A percentile compares a stretch with the other conserved stretches of the same genome.
These are phyloP conservation scores for Populus trichocarpa DNA, from an alignment of 441 rosid genomes.

Conservation along the genomic window DNA sequence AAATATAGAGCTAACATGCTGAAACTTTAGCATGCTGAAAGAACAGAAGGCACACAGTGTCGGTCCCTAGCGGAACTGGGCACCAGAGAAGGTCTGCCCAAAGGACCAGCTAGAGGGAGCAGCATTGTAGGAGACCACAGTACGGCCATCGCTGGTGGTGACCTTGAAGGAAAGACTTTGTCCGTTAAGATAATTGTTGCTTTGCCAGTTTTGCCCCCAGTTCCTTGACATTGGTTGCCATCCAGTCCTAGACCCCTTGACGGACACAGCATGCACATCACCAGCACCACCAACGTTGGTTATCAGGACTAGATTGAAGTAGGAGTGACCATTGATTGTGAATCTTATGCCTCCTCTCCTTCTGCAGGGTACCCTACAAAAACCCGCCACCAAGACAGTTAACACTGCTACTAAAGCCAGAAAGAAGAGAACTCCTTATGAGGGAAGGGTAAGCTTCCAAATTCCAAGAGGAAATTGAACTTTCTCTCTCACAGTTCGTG, in stretches of 20 bases:
- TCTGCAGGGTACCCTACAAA: slow-evolving; percentile 37
- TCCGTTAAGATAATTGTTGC: slow-evolving; percentile 42
- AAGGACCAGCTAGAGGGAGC: slow-evolving; percentile 49
- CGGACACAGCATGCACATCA: slow-evolving; percentile 35
- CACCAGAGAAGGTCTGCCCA: slow-evolving; percentile 31
- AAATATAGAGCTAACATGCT: not conserved
- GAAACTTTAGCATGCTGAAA: too few relatives aligned
- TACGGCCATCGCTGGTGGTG: slow-evolving; percentile 40
- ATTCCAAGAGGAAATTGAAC: too few relatives aligned
- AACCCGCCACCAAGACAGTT: not conserved
- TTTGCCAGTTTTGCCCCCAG: slow-evolving; percentile 68
- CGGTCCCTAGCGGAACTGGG: slow-evolving; percentile 10
- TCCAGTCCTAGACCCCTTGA: slow-evolving; percentile 36
- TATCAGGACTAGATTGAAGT: slow-evolving; percentile 48
- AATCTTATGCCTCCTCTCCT: slow-evolving; percentile 46
- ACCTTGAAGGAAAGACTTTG: slow-evolving; percentile 49
- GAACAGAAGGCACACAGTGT: too few relatives aligned
- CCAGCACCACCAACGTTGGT: too few relatives aligned
- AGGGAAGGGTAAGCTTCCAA: too few relatives aligned
- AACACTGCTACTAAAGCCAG: not conserved
- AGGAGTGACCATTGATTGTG: slow-evolving; percentile 45
- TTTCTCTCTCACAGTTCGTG: too few relatives aligned
- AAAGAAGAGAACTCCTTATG: not conserved
- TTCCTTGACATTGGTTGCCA: slow-evolving; percentile 52
- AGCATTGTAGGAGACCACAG: slow-evolving; percentile 29